Evolutionary conservation across 495 filamentous ascomycete genomes (phyloP).

Genomic region (Lentithecium fluviatile): DNA sequence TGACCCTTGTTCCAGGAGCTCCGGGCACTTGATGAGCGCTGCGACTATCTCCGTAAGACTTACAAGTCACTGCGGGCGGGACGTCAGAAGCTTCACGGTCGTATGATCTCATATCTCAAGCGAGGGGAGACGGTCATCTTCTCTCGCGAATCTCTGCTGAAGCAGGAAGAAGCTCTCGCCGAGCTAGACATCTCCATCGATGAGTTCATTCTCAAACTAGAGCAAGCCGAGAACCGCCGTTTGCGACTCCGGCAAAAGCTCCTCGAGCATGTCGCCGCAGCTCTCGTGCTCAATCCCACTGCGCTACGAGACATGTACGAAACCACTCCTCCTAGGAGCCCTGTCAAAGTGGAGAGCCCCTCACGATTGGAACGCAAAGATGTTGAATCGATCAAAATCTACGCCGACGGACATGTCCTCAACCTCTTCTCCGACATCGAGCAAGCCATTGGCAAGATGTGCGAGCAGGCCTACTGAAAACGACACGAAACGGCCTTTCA

Average conservation of each 20-base stretch:
- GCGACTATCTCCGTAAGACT: constrained; percentile 68
- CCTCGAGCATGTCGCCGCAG: constrained; percentile 57
- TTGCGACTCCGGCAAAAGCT: constrained; percentile 70
- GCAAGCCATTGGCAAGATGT: constrained; percentile 41
- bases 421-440: constrained; percentile 42
- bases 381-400: constrained; percentile 66
- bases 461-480: constrained; percentile 38
- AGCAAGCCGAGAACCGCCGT: constrained; percentile 71
- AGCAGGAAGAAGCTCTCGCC: constrained; percentile 70
- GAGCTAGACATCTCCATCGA: constrained; percentile 73
- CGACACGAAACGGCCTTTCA: constrained; percentile 15
- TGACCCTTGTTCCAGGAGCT: constrained; percentile 53
- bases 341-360: constrained; percentile 42
- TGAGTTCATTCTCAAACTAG: constrained; percentile 70
- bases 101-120: constrained; percentile 68
- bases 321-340: constrained; percentile 46
- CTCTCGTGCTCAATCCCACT: constrained; percentile 32
- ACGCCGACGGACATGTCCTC: constrained; percentile 62
- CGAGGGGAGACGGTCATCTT: constrained; percentile 62
- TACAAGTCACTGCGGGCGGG: constrained; percentile 66
- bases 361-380: constrained; percentile 45
- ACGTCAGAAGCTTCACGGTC: constrained; percentile 64
- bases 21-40: constrained; percentile 65
- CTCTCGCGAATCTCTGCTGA: constrained; percentile 65
- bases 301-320: constrained; percentile 18